Evolutionary conservation across 2,329 filamentous ascomycete genomes (phyloP).

Genomic region (Laburnicola sp.): DNA sequence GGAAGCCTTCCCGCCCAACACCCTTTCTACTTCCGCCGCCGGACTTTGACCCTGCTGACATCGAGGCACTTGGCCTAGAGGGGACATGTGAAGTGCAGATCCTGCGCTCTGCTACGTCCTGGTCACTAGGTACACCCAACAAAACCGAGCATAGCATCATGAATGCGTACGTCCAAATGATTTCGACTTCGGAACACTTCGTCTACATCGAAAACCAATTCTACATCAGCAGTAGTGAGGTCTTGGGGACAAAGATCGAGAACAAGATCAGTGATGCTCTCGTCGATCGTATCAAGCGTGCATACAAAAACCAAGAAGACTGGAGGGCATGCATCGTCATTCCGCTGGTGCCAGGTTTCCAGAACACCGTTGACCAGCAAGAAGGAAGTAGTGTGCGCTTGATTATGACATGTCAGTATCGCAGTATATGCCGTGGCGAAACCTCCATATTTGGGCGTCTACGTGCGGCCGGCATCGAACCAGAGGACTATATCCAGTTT

Average conservation of each 20-base stretch:
- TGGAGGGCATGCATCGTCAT: conserved; percentile 92
- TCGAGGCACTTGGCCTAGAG: conserved; percentile 83
- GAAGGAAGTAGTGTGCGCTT: conserved; percentile 92
- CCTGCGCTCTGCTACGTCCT: conserved; percentile 82
- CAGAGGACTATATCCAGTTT: conserved; percentile 94
- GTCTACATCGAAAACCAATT: conserved; percentile 99
- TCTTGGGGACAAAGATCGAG: conserved; percentile 81
- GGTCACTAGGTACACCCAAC: conserved; percentile 85
- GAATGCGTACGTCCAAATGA: conserved; percentile 92
- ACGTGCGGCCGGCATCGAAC: conserved; percentile 77
- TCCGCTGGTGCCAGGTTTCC: conserved; percentile 96
- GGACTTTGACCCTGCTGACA: conserved; percentile 82
- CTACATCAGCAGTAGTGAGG: conserved; percentile 91
- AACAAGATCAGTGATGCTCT: conserved; percentile 95
- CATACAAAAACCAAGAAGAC: conserved; percentile 78
- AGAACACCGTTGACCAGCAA: conserved; percentile 91
- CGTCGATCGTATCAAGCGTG: conserved; percentile 86
- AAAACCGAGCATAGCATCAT: conserved; percentile 93
- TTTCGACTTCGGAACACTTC: conserved; percentile 93
- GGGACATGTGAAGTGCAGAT: conserved; percentile 98
- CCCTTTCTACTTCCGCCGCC: conserved; percentile 92
- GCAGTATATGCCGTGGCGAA: conserved; percentile 91
- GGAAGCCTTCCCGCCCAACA: conserved; percentile 89
- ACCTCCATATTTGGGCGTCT: conserved; percentile 89
- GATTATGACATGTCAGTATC: conserved; percentile 96